phyloP scores from a whole-genome alignment of 176 grass and related monocot species.

The Phyllostachys edulis region DNA sequence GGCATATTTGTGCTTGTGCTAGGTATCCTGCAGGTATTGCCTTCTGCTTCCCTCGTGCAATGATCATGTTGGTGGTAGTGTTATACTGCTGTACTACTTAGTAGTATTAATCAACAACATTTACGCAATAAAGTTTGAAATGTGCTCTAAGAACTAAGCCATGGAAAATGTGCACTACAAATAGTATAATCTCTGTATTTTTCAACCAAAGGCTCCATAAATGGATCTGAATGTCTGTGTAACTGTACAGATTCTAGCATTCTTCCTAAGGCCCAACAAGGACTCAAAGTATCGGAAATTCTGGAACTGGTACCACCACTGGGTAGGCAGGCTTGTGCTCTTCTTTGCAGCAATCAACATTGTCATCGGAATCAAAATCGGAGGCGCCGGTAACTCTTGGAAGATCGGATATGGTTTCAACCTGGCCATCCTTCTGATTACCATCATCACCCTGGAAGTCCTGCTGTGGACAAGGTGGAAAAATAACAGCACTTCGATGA shows the following conservation, averaged over 20 bases:
- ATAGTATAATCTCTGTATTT: background rate
- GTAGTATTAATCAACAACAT: background rate
- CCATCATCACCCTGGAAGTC: slow-evolving; percentile 72
- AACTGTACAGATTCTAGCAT: slow-evolving; percentile 57
- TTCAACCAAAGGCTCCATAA: background rate
- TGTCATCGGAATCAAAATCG: slow-evolving; percentile 71
- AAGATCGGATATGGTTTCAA: slow-evolving; percentile 87
- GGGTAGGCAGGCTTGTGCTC: slow-evolving; percentile 75
- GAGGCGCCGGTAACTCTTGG: slow-evolving; percentile 70
- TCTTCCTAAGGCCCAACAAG: slow-evolving; percentile 72
- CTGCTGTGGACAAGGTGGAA: slow-evolving; percentile 75
- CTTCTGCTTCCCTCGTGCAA: background rate
- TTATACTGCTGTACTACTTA: background rate
- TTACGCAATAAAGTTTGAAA: background rate
- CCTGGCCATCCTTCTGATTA: slow-evolving; percentile 68
- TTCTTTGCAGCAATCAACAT: slow-evolving; percentile 90
- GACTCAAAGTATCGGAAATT: slow-evolving; percentile 77
- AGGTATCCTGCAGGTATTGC: slow-evolving; percentile 76
- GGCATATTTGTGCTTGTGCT: slow-evolving; percentile 95
- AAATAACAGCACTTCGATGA: slow-evolving; percentile 37
- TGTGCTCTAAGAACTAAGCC: background rate
- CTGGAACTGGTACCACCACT: slow-evolving; percentile 99
- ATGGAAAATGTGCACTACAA: background rate
- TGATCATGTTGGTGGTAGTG: background rate
- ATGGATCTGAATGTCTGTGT: slow-evolving; percentile 26